Conservation (phyloP, 108 stramenopile species). For the Thalassiosira profunda region DNA sequence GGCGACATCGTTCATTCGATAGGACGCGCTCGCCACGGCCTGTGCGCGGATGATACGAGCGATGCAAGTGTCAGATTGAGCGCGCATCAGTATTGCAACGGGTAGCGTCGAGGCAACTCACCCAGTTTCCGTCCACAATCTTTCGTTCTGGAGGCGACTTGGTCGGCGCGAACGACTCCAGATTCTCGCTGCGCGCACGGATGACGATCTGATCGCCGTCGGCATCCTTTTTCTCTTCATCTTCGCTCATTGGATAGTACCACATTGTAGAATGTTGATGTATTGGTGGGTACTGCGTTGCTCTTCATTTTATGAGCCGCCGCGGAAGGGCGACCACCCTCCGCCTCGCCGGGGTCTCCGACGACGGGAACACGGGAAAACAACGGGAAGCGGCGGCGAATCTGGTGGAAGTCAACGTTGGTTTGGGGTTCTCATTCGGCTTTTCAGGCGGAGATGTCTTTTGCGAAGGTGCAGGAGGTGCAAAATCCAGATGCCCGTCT, state of each 20-base stretch:
- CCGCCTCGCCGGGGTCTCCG: too few relatives aligned
- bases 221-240: conserved; percentile 18
- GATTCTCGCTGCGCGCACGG: not conserved
- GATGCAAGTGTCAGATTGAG: not conserved
- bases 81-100: not conserved
- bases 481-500: too few relatives aligned
- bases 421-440: too few relatives aligned
- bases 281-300: too few relatives aligned
- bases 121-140: conserved; percentile 41
- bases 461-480: too few relatives aligned
- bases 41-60: not conserved
- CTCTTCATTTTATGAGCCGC: too few relatives aligned
- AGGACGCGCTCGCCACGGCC: conserved; percentile 67
- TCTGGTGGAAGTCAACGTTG: too few relatives aligned
- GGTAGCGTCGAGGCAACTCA: not conserved
- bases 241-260: not conserved
- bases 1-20: conserved; percentile 67
- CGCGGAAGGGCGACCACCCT: too few relatives aligned
- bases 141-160: conserved; percentile 10
- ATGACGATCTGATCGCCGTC: not conserved
- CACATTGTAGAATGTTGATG: too few relatives aligned
- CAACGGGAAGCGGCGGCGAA: too few relatives aligned
- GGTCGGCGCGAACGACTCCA: not conserved
- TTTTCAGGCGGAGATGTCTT: too few relatives aligned
- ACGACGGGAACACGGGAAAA: too few relatives aligned